phyloP scores from a whole-genome alignment of 805 yeast species.

The Wickerhamiella azymoides region DNA sequence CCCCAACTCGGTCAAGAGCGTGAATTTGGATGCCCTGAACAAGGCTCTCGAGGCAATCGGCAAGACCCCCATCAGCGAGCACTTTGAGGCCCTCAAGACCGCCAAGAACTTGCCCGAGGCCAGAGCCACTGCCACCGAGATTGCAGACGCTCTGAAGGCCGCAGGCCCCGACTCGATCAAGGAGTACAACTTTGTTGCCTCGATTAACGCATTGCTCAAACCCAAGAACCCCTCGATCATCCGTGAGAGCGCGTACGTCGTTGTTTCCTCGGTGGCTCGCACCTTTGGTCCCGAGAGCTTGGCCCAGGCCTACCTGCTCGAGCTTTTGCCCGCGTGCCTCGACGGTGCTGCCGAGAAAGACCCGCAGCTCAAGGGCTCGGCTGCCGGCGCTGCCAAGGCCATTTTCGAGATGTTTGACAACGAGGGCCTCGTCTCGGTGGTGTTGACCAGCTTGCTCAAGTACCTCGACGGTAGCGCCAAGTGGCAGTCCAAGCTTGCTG shows the following conservation, averaged over 20 bases:
- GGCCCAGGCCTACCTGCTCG: slow-evolving; percentile 57
- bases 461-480: slow-evolving; percentile 75
- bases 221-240: slow-evolving; percentile 59
- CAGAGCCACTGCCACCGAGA: slow-evolving; percentile 38
- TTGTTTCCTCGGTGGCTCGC: slow-evolving; percentile 44
- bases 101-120: slow-evolving; percentile 42
- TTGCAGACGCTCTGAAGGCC: slow-evolving; percentile 36
- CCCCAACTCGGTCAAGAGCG: slow-evolving; percentile 49
- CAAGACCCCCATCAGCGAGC: slow-evolving; percentile 50
- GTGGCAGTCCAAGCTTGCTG: slow-evolving; percentile 82
- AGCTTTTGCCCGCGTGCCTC: slow-evolving; percentile 46
- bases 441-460: slow-evolving; percentile 44
- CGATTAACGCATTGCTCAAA: slow-evolving; percentile 51
- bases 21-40: slow-evolving; percentile 45
- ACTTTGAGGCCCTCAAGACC: slow-evolving; percentile 37
- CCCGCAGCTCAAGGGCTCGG: slow-evolving; percentile 68
- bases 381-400: slow-evolving; percentile 63
- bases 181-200: slow-evolving; percentile 53
- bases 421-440: slow-evolving; percentile 63
- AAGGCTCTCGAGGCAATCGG: slow-evolving; percentile 57
- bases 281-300: slow-evolving; percentile 52
- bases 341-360: slow-evolving; percentile 81
- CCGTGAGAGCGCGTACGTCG: slow-evolving; percentile 61
- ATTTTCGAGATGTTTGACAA: slow-evolving; percentile 56
- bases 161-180: slow-evolving; percentile 36